Percentiles rank a stretch among this genome's conserved stretches.
Evolutionary conservation across 441 rosid species (phyloP).

Genomic region (Metrosideros polymorpha): DNA sequence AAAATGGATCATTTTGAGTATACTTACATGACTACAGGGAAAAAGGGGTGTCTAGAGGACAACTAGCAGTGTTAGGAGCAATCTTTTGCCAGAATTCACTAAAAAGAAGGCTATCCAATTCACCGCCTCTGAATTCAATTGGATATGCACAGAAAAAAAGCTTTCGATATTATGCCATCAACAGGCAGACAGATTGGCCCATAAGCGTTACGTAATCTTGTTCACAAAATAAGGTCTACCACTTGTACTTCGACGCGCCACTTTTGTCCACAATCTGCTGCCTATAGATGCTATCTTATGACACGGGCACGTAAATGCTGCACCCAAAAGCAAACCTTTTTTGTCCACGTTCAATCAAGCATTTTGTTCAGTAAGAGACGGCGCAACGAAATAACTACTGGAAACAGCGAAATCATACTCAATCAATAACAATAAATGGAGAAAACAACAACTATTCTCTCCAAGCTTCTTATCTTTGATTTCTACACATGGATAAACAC

Average conservation of each 20-base stretch:
- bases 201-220: neutral
- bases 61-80: neutral
- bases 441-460: neutral
- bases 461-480: neutral
- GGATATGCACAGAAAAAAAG: neutral
- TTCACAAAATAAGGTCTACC: neutral
- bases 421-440: neutral
- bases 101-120: neutral
- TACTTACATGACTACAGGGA: neutral
- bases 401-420: neutral
- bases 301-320: neutral
- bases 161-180: neutral
- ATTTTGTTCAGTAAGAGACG: neutral
- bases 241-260: neutral
- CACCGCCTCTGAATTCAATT: neutral
- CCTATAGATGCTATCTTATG: neutral
- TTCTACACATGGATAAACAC: neutral
- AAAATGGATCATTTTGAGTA: neutral
- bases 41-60: neutral
- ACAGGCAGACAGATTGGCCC: neutral
- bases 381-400: neutral
- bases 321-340: neutral
- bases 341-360: neutral
- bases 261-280: neutral
- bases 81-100: neutral